Percentiles rank a stretch among this genome's conserved stretches.
Conservation (phyloP, 805 yeast genomes). For the Zygotorulaspora florentina region DNA sequence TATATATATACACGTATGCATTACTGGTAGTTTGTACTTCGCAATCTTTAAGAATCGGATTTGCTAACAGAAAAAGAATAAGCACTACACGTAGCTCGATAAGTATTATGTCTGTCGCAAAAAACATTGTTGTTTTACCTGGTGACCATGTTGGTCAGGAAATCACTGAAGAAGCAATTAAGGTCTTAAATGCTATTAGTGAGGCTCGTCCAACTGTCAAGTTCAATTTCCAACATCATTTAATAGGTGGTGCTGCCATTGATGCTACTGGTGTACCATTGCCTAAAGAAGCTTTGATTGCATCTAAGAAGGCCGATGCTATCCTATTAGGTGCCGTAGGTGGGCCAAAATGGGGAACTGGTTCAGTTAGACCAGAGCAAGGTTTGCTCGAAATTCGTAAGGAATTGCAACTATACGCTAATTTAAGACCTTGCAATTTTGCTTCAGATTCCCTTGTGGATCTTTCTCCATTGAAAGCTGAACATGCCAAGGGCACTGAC, state of each 20-base stretch:
- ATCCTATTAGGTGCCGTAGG: conserved; percentile 98
- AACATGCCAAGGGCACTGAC: conserved; percentile 84
- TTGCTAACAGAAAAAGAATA: neutral
- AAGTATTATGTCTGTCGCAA: conserved; percentile 27
- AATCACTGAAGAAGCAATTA: conserved; percentile 83
- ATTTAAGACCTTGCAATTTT: conserved; percentile 94
- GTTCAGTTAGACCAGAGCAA: conserved; percentile 94
- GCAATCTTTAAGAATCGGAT: neutral
- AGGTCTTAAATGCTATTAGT: conserved; percentile 78
- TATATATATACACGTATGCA: neutral
- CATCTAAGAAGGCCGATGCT: conserved; percentile 86
- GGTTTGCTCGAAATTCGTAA: conserved; percentile 92
- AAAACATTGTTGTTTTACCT: conserved; percentile 81
- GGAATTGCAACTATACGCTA: conserved; percentile 90
- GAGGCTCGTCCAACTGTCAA: conserved; percentile 50
- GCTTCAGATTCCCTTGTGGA: conserved; percentile 78
- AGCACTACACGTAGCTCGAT: neutral
- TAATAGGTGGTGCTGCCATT: conserved; percentile 97
- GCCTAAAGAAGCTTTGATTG: conserved; percentile 76
- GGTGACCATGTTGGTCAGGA: conserved; percentile 98
- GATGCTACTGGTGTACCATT: conserved; percentile 94
- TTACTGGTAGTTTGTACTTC: neutral
- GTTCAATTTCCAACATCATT: conserved; percentile 75
- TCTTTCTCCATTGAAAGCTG: conserved; percentile 82
- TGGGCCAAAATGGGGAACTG: conserved; percentile 99